These are phyloP conservation scores for Botrytis hyacinthi DNA, from an alignment of 2,329 filamentous ascomycete genomes.

Conservation along the genomic window DNA sequence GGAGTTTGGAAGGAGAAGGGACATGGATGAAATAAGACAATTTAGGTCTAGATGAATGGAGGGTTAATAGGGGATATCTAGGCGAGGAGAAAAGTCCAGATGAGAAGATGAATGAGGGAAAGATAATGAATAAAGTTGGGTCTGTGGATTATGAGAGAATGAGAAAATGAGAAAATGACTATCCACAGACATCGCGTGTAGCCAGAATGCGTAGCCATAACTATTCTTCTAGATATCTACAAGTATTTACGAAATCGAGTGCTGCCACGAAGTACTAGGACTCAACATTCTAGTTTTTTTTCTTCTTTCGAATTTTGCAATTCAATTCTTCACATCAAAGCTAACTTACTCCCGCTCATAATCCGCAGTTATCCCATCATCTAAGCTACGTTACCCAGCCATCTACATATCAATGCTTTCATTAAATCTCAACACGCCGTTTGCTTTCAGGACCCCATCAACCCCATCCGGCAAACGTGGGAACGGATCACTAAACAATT, in stretches of 20 bases:
- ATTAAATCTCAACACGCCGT: conserved; percentile 89
- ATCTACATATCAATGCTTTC: conserved; percentile 75
- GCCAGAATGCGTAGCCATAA: neutral
- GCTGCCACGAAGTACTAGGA: no score
- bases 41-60: neutral
- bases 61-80: neutral
- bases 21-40: neutral
- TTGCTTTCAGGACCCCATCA: conserved; percentile 80
- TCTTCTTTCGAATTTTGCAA: neutral
- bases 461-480: conserved; percentile 72
- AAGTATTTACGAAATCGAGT: neutral
- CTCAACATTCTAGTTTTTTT: no score
- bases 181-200: neutral
- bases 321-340: neutral
- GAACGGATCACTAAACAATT: conserved; percentile 49
- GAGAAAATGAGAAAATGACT: neutral
- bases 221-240: neutral
- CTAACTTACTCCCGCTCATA: neutral
- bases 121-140: neutral
- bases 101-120: neutral
- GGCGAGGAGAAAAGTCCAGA: neutral
- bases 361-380: neutral
- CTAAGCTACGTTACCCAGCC: neutral
- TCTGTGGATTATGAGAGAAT: neutral
- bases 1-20: neutral